A percentile compares a stretch with the other conserved stretches of the same genome.
phyloP scores from a whole-genome alignment of 352 stramenopile genomes.

The Blastocystis sp. region DNA sequence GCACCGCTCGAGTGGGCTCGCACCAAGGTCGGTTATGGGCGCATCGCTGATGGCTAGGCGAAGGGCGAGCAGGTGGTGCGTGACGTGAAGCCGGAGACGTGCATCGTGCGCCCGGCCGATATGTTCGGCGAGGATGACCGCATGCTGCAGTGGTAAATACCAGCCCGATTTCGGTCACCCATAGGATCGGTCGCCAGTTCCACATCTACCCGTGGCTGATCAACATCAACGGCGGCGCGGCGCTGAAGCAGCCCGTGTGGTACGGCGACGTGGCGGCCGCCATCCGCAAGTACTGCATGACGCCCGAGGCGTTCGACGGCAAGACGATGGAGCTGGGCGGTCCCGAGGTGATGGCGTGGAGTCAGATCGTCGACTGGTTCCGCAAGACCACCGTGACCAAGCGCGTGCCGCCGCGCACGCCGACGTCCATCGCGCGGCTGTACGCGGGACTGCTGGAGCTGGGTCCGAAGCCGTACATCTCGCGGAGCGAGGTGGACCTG shows the following conservation, averaged over 20 bases:
- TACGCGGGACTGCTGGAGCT: background rate
- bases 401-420: background rate
- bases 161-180: slow-evolving; percentile 72
- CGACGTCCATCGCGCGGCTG: no score
- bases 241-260: slow-evolving; percentile 86
- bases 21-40: slow-evolving; percentile 74
- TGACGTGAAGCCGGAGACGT: slow-evolving; percentile 83
- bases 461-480: slow-evolving; percentile 28
- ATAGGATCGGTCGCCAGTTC: slow-evolving; percentile 76
- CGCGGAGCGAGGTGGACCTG: slow-evolving; percentile 19
- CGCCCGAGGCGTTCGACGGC: slow-evolving; percentile 72
- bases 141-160: slow-evolving; percentile 82
- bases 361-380: slow-evolving; percentile 91
- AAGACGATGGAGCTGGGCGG: slow-evolving; percentile 86
- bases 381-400: slow-evolving; percentile 76
- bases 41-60: slow-evolving; percentile 72
- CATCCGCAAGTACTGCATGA: slow-evolving; percentile 75
- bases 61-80: slow-evolving; percentile 74
- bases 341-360: slow-evolving; percentile 90
- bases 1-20: slow-evolving; percentile 75
- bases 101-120: slow-evolving; percentile 87
- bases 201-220: slow-evolving; percentile 76
- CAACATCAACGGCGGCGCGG: slow-evolving; percentile 86
- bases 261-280: slow-evolving; percentile 78
- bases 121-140: slow-evolving; percentile 91